Base-by-base conservation (phyloP, 2,329 filamentous ascomycete genomes). In the Aspergillus ibericus region DNA sequence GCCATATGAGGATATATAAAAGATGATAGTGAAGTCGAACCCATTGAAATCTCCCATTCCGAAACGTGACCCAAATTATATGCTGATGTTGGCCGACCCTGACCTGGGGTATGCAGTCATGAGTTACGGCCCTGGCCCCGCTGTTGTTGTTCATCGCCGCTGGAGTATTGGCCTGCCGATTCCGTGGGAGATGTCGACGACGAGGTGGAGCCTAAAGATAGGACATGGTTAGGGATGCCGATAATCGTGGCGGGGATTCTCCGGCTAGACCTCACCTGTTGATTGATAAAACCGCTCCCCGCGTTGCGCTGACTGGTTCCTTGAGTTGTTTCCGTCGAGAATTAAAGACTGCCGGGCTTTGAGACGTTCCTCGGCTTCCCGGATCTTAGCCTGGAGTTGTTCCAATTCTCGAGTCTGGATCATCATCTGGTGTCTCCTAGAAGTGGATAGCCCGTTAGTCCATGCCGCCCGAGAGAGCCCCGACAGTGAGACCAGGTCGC, bases 361-460 rank as follows among this genome's bases (percentile, higher is more conserved):
- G 54, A 98, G 83, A 46, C 89, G 88, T 66, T 89, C 84, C 77
- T 97, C 93, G 77, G 95, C 92, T 70, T 92, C 92, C 67, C 87
- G 88, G 68, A 98, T 86, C 67, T 88, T 88, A 53, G 87, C 87
- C 78, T 97, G 92, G 69, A 98, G 88, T 57, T 88, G 87, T 76
- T 96, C 88, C 66, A 98, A 88, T 77, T 97, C 91, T 63, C 87
- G 85, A 56, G 85, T 86, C 73, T 91, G 90, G 53, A 83, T 85
- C 63, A 83, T 84, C 71, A 98, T 88, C 60, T 85, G 84, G 72
- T 92, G 87, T 78, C 95, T 95, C 77, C 92, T 96, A 74, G 57
- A 36, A 50, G 32, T 27, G 15, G 18, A 18, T 20, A 18, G 13
- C 29, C 25, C 27, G 47, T 63, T 40, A 58, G 61, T 42, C 54